Percentiles rank a stretch among this genome's conserved stretches.
phyloP scores from a whole-genome alignment of 2,329 filamentous ascomycete genomes.

The Pseudogymnoascus verrucosus region DNA sequence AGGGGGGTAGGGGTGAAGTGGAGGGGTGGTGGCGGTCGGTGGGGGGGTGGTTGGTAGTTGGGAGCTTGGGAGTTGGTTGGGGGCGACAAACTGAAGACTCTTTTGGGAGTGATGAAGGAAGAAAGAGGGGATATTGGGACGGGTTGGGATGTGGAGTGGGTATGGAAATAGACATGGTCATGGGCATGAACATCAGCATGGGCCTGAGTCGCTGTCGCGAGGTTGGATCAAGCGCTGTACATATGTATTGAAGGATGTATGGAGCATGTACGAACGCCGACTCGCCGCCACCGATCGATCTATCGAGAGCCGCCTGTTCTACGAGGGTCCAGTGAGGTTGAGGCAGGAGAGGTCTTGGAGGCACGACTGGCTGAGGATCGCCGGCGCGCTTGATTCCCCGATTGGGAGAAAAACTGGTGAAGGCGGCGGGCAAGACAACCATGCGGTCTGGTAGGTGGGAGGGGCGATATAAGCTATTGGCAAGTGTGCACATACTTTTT shows the following conservation, averaged over 20 bases:
- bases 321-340: background rate
- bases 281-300: slow-evolving; percentile 5
- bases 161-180: background rate
- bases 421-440: background rate
- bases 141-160: background rate
- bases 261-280: background rate
- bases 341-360: background rate
- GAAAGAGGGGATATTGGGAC: background rate
- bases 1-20: no score
- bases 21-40: background rate
- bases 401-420: background rate
- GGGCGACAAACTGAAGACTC: background rate
- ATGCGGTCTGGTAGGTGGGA: background rate
- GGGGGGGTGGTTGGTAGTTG: background rate
- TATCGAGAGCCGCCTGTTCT: background rate
- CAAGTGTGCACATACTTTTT: background rate
- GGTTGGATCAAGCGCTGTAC: background rate
- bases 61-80: background rate
- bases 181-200: background rate
- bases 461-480: background rate
- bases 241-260: background rate
- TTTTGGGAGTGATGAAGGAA: background rate
- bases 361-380: background rate
- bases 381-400: background rate
- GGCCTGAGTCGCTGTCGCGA: background rate